Base-by-base conservation (phyloP, 495 filamentous ascomycete genomes). In the Hypoxylon crocopeplum region DNA sequence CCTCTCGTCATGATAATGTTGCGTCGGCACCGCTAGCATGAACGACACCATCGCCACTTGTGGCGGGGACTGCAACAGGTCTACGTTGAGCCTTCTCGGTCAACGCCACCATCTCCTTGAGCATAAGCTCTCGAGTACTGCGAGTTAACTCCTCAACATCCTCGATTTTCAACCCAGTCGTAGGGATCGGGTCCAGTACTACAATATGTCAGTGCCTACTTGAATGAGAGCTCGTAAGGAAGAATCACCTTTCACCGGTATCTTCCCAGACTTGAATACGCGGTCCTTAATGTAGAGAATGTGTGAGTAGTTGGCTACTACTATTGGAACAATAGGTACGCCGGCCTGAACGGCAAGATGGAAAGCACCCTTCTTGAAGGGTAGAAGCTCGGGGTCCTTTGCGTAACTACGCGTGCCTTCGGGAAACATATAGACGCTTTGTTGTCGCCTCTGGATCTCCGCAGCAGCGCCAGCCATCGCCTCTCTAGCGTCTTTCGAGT, bases 321-420 rank as follows among this genome's bases (percentile, higher is more conserved):
- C 90, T 16, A 96, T 78, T 0, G 93, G 93, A 30, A 99, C 87
- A 67, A 98, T 90, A 15, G 91, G 92, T 21, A 96, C 93, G 67
- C 91, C 88, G 0, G 93, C 95, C 77, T 97, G 89, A 5, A 99
- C 85, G 16, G 94, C 94, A 8, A 98, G 78, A 71, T 98, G 94
- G 75, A 98, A 99, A 30, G 94, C 94, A 54, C 94, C 94, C 78
- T 98, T 98, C 78, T 99, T 98, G 78, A 98, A 99, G 5, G 89
- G 86, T 48, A 97, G 76, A 66, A 99, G 74, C 44, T 81, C 85
- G 5, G 94, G 88, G 40, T 90, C 85, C 61, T 86, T 83, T 40
- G 87, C 82, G 77, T 99, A 97, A 61, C 89, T 93, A 42, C 94
- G 81, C 5, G 94, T 99, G 11, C 94, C 94, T 76, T 98, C 94